Conservation (phyloP, 108 stramenopile genomes). For the Fragilaria crotonensis region DNA sequence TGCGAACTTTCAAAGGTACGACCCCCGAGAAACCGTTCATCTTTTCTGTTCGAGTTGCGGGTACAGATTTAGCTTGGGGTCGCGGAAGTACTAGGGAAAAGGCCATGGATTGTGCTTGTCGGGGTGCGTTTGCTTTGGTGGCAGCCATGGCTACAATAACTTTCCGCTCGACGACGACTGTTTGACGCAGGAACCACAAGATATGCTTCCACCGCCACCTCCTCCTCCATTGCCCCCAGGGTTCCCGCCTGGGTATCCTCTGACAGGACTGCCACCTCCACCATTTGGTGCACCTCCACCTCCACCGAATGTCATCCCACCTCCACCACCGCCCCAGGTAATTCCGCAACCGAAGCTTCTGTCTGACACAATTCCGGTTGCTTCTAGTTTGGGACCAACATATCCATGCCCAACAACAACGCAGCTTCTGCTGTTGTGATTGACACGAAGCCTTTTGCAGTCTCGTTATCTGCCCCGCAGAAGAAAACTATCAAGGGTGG, state of each 20-base stretch:
- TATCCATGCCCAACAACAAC: neutral
- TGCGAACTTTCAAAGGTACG: constrained; percentile 50
- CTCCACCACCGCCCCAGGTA: constrained; percentile 28
- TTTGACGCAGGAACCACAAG: constrained; percentile 53
- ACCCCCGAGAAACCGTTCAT: constrained; percentile 70
- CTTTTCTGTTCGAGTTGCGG: constrained; percentile 68
- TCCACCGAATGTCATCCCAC: constrained; percentile 26
- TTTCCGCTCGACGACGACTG: constrained; percentile 77
- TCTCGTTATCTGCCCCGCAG: too few relatives aligned
- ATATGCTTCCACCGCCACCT: constrained; percentile 38
- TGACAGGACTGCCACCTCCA: constrained; percentile 8
- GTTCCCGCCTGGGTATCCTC: constrained; percentile 16
- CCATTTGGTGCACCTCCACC: constrained; percentile 18
- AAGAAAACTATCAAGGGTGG: constrained; percentile 46
- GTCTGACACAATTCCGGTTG: constrained; percentile 40
- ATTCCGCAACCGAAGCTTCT: constrained; percentile 71
- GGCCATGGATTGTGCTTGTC: constrained; percentile 71
- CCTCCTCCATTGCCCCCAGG: constrained; percentile 50
- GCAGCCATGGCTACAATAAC: constrained; percentile 84
- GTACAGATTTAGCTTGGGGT: constrained; percentile 74
- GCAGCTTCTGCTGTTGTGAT: neutral
- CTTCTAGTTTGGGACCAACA: constrained; percentile 31
- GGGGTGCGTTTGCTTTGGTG: constrained; percentile 77
- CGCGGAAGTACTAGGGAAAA: constrained; percentile 69
- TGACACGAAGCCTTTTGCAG: too few relatives aligned